Conservation (phyloP, 768 basidiomycete species). For the Suillus placidus region DNA sequence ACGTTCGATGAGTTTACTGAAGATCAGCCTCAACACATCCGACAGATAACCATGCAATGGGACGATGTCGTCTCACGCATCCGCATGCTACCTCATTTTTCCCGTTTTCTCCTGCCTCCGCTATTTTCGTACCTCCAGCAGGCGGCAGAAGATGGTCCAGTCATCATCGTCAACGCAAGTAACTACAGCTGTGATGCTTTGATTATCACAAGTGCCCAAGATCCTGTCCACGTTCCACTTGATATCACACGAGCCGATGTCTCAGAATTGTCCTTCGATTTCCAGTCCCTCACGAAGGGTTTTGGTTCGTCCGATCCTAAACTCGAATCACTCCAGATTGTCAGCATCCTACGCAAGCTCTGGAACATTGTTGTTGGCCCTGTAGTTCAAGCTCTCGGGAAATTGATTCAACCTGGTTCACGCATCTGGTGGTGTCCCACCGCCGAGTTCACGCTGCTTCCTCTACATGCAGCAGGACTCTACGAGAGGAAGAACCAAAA, state of each 20-base stretch:
- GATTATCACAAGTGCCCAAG: conserved; percentile 1
- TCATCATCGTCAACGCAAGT: conserved; percentile 20
- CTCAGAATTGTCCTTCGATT: not conserved
- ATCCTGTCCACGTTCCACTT: conserved; percentile 2
- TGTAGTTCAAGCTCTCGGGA: not conserved
- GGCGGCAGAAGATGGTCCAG: conserved; percentile 23
- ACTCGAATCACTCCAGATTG: not conserved
- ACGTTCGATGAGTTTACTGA: not conserved
- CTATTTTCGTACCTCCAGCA: conserved; percentile 12
- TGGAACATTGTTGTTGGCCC: conserved; percentile 4
- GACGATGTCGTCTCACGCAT: no score
- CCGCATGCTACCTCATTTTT: conserved; percentile 13
- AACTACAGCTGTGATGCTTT: conserved; percentile 19
- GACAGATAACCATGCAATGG: no score
- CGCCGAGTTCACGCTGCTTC: conserved; percentile 28
- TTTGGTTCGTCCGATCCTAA: not conserved
- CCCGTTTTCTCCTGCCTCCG: conserved; percentile 18
- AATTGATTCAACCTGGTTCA: conserved; percentile 5
- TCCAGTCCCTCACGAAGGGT: not conserved
- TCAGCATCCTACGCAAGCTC: not conserved
- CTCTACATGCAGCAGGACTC: conserved; percentile 37
- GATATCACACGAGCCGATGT: not conserved
- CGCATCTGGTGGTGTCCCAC: conserved; percentile 12
- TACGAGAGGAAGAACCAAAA: conserved; percentile 18
- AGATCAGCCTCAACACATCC: conserved; percentile 1